These are phyloP conservation scores for Choiromyces venosus DNA, from an alignment of 495 filamentous ascomycete species.

Conservation along the genomic window DNA sequence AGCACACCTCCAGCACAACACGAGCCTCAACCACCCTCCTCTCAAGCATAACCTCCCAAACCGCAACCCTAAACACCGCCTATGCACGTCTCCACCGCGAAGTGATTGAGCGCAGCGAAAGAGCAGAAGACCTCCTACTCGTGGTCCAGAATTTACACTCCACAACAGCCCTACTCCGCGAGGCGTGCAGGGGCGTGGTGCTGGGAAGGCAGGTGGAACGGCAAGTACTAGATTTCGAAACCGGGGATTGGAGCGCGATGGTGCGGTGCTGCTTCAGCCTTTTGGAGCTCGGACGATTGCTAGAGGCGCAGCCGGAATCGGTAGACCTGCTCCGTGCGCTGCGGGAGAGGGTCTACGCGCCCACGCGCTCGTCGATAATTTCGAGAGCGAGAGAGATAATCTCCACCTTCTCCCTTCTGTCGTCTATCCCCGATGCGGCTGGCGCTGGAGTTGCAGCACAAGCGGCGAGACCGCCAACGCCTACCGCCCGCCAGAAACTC, in stretches of 20 bases:
- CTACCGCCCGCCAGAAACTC: slow-evolving; percentile 44
- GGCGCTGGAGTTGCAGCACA: slow-evolving; percentile 61
- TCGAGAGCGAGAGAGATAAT: slow-evolving; percentile 72
- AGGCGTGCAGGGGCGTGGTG: slow-evolving; percentile 67
- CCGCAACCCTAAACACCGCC: slow-evolving; percentile 70
- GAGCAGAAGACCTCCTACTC: slow-evolving; percentile 68
- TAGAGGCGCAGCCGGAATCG: slow-evolving; percentile 60
- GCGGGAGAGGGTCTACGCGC: slow-evolving; percentile 59
- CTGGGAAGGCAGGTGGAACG: slow-evolving; percentile 82
- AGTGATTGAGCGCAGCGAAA: slow-evolving; percentile 72
- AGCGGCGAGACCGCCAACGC: slow-evolving; percentile 72
- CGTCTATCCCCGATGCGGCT: slow-evolving; percentile 47
- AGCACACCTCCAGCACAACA: slow-evolving; percentile 66
- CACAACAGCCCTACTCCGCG: slow-evolving; percentile 69
- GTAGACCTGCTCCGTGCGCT: slow-evolving; percentile 71
- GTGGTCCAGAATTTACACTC: slow-evolving; percentile 69
- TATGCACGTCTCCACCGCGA: slow-evolving; percentile 78
- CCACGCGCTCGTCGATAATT: slow-evolving; percentile 63
- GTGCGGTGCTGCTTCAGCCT: slow-evolving; percentile 73
- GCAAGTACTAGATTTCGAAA: slow-evolving; percentile 62
- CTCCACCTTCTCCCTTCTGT: slow-evolving; percentile 74
- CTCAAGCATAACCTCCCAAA: slow-evolving; percentile 65
- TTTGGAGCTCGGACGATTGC: slow-evolving; percentile 64
- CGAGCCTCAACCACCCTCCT: slow-evolving; percentile 64
- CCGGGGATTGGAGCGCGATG: slow-evolving; percentile 69